Conservation (phyloP, 495 filamentous ascomycete genomes). For the Hypoxylon subgilvum region DNA sequence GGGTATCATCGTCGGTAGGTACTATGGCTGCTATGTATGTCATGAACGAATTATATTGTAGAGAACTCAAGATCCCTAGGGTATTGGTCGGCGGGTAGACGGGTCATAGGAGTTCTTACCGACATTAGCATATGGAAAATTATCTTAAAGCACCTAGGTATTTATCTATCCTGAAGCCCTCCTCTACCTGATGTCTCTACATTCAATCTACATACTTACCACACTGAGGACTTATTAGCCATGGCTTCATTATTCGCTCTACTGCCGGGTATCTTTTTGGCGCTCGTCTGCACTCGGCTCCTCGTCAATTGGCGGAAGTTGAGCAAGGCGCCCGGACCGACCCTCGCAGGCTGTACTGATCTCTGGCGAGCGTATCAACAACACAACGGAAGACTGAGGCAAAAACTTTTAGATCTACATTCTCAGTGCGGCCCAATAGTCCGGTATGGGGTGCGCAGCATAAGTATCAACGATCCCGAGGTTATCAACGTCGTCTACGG, state of each 20-base stretch:
- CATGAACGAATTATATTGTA: too few species aligned
- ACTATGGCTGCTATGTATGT: too few species aligned
- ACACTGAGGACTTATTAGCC: not conserved
- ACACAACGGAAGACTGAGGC: slow-evolving; percentile 28
- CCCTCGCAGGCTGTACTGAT: slow-evolving; percentile 33
- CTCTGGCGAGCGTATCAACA: slow-evolving; percentile 41
- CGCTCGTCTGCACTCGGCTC: slow-evolving; percentile 6
- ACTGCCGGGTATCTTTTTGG: not conserved
- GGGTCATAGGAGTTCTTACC: too few species aligned
- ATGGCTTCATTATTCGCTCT: not conserved
- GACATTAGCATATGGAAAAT: too few species aligned
- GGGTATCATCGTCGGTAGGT: too few species aligned
- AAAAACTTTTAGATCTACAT: slow-evolving; percentile 34
- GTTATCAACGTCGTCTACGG: slow-evolving; percentile 40
- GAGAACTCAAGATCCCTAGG: too few species aligned
- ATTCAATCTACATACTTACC: too few species aligned
- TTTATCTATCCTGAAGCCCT: too few species aligned
- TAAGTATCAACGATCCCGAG: slow-evolving; percentile 40
- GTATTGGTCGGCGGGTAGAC: too few species aligned
- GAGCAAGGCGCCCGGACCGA: slow-evolving; percentile 38
- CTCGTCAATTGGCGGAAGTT: slow-evolving; percentile 30
- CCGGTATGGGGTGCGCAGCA: slow-evolving; percentile 37
- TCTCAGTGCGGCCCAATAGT: slow-evolving; percentile 36
- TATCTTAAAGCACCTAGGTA: too few species aligned
- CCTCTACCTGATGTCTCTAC: too few species aligned